Conservation (phyloP, 2,329 filamentous ascomycete species). For the Paraphoma sp. region DNA sequence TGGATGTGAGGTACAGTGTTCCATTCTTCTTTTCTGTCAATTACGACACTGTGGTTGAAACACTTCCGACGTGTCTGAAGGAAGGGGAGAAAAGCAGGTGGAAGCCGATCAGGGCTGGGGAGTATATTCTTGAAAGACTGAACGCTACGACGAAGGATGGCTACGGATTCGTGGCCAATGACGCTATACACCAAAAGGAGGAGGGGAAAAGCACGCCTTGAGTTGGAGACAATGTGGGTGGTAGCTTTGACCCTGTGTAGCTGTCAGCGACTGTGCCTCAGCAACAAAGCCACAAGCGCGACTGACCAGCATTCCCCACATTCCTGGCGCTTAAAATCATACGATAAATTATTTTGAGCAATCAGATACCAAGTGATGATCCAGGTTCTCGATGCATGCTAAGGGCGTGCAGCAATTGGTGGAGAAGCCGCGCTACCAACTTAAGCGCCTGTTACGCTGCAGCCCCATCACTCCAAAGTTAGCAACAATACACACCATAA, state of each 20-base stretch:
- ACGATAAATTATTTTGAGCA: not conserved
- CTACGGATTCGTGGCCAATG: conserved; percentile 32
- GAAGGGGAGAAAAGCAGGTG: conserved; percentile 42
- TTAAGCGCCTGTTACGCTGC: not conserved
- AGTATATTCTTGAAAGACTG: conserved; percentile 49
- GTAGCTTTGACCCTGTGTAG: not conserved
- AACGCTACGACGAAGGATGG: conserved; percentile 43
- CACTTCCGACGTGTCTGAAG: conserved; percentile 46
- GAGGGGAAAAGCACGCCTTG: not conserved
- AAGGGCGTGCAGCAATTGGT: not conserved
- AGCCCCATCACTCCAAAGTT: not conserved
- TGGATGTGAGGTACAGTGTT: conserved; percentile 52
- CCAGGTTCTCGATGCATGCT: not conserved
- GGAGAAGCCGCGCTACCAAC: not conserved
- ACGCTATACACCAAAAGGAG: conserved; percentile 2
- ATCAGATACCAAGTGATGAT: not conserved
- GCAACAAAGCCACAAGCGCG: not conserved
- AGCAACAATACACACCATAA: not conserved
- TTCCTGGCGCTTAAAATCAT: no score
- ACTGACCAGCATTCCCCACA: no score
- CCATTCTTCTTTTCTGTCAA: conserved; percentile 57
- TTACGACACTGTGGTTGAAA: conserved; percentile 50
- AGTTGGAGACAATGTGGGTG: conserved; percentile 10
- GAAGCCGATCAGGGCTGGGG: conserved; percentile 46
- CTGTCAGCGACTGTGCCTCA: not conserved